phyloP scores from a whole-genome alignment of 2,329 filamentous ascomycete genomes.

The Paecilomyces formosus region DNA sequence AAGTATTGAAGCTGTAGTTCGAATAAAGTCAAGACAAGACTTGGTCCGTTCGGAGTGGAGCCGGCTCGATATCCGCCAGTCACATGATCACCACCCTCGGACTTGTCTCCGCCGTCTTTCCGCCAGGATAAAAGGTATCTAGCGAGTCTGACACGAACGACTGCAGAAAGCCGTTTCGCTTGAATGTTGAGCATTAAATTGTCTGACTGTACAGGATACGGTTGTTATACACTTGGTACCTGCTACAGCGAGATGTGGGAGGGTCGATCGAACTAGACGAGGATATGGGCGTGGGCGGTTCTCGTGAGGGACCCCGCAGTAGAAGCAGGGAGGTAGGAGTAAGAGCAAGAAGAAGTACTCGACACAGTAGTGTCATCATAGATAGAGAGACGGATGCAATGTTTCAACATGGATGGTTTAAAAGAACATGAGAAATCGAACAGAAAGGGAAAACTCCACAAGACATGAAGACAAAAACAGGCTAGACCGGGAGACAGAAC shows the following conservation, averaged over 20 bases:
- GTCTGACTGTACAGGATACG: neutral
- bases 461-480: too few species aligned
- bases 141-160: too few species aligned
- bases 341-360: neutral
- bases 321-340: neutral
- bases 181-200: neutral
- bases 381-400: neutral
- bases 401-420: neutral
- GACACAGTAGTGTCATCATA: neutral
- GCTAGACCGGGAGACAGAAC: neutral
- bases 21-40: too few species aligned
- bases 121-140: too few species aligned
- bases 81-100: too few species aligned
- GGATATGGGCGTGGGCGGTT: neutral
- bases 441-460: neutral
- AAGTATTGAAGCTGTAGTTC: too few species aligned
- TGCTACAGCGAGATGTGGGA: neutral
- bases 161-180: too few species aligned
- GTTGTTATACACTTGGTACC: neutral
- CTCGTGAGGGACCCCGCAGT: neutral
- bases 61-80: too few species aligned
- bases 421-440: neutral
- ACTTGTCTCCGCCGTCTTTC: too few species aligned
- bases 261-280: neutral
- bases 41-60: too few species aligned